Evolutionary conservation across 2,329 filamentous ascomycete species (phyloP), one percentile per base, ranked within the genome.

Genomic region (Bipolaris sorokiniana): DNA sequence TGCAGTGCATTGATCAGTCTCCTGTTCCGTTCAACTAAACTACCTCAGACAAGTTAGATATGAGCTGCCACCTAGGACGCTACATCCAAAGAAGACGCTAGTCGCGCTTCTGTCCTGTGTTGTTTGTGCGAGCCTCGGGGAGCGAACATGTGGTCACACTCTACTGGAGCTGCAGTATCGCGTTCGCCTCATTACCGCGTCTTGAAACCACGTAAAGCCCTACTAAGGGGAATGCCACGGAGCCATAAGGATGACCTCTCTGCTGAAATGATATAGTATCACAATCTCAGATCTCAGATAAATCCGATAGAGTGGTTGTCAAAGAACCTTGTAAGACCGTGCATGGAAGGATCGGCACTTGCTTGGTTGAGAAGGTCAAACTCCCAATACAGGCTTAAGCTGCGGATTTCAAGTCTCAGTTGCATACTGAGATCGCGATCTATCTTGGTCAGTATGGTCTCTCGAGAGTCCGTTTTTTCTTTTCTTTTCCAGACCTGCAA

Each of bases 341-440:
- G 47, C 52, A 51, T 51, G 20, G 40, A 42, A 51, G 52, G 40
- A 55, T 55, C 36, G 3, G 49, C 33, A 42, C 52, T 55, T 55
- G 33, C 49, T 31, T 16, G 28, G 38, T 16, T 20, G 18, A 28
- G 36, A 18, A 51, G 11, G n/a, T 45, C 47, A 41, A 23, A 22
- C 38, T 47, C 38, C 52, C 40, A 45, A 55, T 55, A 23, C 13
- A 22, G 10, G 47, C 26, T 31, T 13, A 38, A 42, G 33, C 23
- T 31, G 11, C 22, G 22, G 15, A 38, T 36, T 41, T 20, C 47
- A 22, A 45, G 41, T 38, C 10, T 28, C 11, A 22, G n/a, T 34
- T 23, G 15, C 23, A 40, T 16, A 23, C 37, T 26, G n/a, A 31
- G 16, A 45, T 31, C 47, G 38, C 40, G 31, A 45, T 31, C 38